These are phyloP conservation scores for Nakazawaea siamensis DNA, from an alignment of 805 yeast genomes.

Conservation along the genomic window DNA sequence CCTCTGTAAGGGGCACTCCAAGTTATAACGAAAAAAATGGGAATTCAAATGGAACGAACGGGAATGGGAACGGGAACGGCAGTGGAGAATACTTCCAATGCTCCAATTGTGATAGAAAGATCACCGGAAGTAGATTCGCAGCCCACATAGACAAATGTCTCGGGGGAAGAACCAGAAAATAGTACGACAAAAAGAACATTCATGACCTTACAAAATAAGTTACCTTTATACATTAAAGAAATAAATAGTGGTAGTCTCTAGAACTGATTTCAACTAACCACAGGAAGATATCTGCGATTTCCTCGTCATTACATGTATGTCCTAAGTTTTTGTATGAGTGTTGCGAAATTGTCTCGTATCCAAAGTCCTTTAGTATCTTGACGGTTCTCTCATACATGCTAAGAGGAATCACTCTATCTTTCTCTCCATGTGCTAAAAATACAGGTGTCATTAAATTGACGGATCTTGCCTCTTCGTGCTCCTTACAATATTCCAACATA, in stretches of 20 bases:
- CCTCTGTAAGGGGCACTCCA: not conserved
- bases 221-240: not conserved
- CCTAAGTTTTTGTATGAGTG: slow-evolving; percentile 5
- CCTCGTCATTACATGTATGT: slow-evolving; percentile 10
- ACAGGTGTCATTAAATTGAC: slow-evolving; percentile 7
- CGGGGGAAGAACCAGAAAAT: slow-evolving; percentile 55
- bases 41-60: slow-evolving; percentile 7
- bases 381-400: slow-evolving; percentile 8
- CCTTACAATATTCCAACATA: slow-evolving; percentile 6
- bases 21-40: slow-evolving; percentile 5
- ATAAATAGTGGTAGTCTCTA: not conserved
- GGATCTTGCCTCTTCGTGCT: not conserved
- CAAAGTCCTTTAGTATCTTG: slow-evolving; percentile 5
- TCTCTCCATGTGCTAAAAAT: slow-evolving; percentile 9
- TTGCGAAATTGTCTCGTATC: slow-evolving; percentile 1
- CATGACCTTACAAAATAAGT: not conserved
- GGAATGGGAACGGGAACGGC: slow-evolving; percentile 5
- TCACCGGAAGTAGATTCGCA: slow-evolving; percentile 89
- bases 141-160: slow-evolving; percentile 88
- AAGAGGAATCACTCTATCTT: slow-evolving; percentile 9
- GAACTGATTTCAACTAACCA: slow-evolving; percentile 10
- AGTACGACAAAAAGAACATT: slow-evolving; percentile 1
- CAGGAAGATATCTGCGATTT: slow-evolving; percentile 8
- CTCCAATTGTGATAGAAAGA: slow-evolving; percentile 72
- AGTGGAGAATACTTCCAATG: slow-evolving; percentile 55